Conservation (phyloP, 2,329 filamentous ascomycete species). For the Didymella pinodella region DNA sequence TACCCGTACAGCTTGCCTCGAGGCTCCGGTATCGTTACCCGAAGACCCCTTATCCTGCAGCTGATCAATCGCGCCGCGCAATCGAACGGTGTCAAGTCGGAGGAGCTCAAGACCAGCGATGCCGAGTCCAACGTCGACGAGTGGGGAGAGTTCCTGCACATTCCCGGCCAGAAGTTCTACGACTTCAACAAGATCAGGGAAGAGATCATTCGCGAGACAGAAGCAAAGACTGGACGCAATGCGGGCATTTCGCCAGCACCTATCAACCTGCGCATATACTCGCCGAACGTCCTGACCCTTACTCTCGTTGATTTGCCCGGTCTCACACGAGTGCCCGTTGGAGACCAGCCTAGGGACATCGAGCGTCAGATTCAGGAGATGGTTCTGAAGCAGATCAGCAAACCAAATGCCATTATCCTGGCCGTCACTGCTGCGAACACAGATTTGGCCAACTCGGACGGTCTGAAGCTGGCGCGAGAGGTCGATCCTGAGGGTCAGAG, state of each 20-base stretch:
- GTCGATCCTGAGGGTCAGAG: slow-evolving; percentile 97
- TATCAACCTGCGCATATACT: slow-evolving; percentile 98
- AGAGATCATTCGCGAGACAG: slow-evolving; percentile 95
- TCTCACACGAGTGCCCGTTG: slow-evolving; percentile 94
- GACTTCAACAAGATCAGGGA: slow-evolving; percentile 99
- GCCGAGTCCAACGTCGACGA: slow-evolving; percentile 91
- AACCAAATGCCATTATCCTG: slow-evolving; percentile 96
- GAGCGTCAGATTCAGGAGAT: slow-evolving; percentile 97
- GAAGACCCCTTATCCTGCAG: slow-evolving; percentile 94
- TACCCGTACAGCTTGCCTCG: slow-evolving; percentile 76
- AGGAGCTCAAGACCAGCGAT: slow-evolving; percentile 74
- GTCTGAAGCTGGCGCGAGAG: slow-evolving; percentile 92
- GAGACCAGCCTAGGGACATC: slow-evolving; percentile 95
- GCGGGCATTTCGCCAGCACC: slow-evolving; percentile 94
- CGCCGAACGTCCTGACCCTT: slow-evolving; percentile 94
- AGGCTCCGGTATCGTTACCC: slow-evolving; percentile 96
- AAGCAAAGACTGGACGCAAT: slow-evolving; percentile 95
- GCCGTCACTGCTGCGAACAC: slow-evolving; percentile 97
- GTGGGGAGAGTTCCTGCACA: slow-evolving; percentile 98
- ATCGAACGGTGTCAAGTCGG: slow-evolving; percentile 72
- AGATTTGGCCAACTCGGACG: slow-evolving; percentile 98
- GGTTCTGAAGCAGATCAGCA: slow-evolving; percentile 98
- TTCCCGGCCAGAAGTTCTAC: slow-evolving; percentile 95
- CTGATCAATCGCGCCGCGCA: slow-evolving; percentile 85
- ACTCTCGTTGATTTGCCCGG: slow-evolving; percentile 96